Evolutionary conservation across 352 stramenopile genomes (phyloP).

Genomic region (Phytophthora sansomeana): DNA sequence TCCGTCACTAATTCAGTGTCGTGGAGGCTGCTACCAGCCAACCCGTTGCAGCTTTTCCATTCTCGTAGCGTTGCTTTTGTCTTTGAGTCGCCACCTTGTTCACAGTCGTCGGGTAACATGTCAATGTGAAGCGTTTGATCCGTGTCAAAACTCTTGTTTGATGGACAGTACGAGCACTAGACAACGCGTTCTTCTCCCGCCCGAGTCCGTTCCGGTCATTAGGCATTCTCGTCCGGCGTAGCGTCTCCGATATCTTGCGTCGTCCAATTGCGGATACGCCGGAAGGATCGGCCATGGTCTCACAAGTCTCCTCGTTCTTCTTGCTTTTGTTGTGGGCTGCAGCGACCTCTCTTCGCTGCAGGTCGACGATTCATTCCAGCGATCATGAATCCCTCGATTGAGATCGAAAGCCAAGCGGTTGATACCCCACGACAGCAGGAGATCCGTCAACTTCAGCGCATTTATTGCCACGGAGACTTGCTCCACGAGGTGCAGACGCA

Average conservation of each 20-base stretch:
- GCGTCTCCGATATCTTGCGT: slow-evolving; percentile 1
- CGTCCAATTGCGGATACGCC: slow-evolving; percentile 20
- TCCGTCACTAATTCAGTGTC: slow-evolving; percentile 7
- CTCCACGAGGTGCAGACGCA: slow-evolving; percentile 70
- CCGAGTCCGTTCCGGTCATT: neutral
- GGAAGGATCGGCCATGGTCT: slow-evolving; percentile 25
- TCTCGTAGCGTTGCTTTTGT: slow-evolving; percentile 13
- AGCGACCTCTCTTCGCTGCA: slow-evolving; percentile 9
- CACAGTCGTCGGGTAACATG: neutral
- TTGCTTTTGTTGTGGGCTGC: slow-evolving; percentile 23
- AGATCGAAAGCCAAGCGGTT: slow-evolving; percentile 8
- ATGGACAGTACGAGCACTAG: slow-evolving; percentile 6
- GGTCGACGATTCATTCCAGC: slow-evolving; percentile 26
- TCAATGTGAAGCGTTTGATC: slow-evolving; percentile 21
- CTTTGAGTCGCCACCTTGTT: slow-evolving; percentile 7
- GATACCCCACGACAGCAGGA: slow-evolving; percentile 16
- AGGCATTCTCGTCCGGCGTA: neutral
- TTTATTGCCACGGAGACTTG: slow-evolving; percentile 65
- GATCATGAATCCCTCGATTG: neutral
- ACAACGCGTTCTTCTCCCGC: slow-evolving; percentile 1
- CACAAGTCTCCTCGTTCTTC: slow-evolving; percentile 2
- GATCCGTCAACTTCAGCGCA: slow-evolving; percentile 38
- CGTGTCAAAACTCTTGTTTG: neutral
- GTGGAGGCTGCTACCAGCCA: slow-evolving; percentile 2
- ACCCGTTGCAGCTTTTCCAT: neutral